phyloP scores from a whole-genome alignment of 2,329 filamentous ascomycete species.

The Exophiala sp. region DNA sequence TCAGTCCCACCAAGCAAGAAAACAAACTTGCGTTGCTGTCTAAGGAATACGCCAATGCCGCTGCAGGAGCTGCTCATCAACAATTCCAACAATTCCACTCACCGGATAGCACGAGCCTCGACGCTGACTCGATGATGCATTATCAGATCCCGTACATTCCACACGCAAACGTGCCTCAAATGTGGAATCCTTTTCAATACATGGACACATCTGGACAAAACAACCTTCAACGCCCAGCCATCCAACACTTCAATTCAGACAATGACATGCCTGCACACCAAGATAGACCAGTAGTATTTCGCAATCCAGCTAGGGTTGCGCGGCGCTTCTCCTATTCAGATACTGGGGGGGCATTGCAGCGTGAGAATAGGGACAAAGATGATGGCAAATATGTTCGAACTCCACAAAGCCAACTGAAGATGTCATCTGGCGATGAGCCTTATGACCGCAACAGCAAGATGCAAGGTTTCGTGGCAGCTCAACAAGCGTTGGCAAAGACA shows the following conservation, averaged over 20 bases:
- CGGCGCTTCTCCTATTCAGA: conserved; percentile 6
- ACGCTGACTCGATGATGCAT: neutral
- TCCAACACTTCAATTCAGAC: conserved; percentile 12
- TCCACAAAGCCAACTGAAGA: neutral
- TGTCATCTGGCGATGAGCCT: conserved; percentile 11
- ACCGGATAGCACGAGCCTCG: neutral
- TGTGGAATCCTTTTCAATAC: neutral
- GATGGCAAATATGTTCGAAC: neutral
- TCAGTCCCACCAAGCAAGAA: conserved; percentile 28
- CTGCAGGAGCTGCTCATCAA: neutral
- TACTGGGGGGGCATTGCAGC: neutral
- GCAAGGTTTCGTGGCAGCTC: conserved; percentile 26
- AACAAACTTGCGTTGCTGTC: conserved; percentile 20
- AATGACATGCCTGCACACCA: neutral
- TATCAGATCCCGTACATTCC: neutral
- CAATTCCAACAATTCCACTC: neutral
- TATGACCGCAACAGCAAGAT: conserved; percentile 27
- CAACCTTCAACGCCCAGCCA: conserved; percentile 1
- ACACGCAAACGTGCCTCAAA: neutral
- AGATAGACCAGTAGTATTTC: neutral
- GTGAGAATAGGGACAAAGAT: neutral
- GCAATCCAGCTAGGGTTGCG: neutral
- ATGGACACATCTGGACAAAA: neutral
- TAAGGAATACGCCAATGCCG: conserved; percentile 4
- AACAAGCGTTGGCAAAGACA: conserved; percentile 25